Conservation (phyloP, 2,329 filamentous ascomycete species). For the Microcyclosporella mali region DNA sequence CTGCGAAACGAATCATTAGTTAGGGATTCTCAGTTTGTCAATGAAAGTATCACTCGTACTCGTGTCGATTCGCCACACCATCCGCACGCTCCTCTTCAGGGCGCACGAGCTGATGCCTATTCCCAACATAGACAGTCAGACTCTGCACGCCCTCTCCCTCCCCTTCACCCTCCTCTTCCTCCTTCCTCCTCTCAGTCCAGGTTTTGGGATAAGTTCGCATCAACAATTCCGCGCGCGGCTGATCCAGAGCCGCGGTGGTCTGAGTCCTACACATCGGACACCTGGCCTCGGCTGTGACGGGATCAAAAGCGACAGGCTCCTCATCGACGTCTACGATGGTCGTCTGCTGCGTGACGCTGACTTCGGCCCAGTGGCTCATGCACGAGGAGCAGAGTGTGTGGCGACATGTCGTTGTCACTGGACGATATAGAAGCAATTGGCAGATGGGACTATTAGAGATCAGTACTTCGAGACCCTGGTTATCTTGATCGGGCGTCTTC, state of each 20-base stretch:
- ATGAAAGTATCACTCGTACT: too few relatives aligned
- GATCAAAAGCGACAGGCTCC: conserved; percentile 25
- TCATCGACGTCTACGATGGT: conserved; percentile 37
- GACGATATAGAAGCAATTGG: conserved; percentile 38
- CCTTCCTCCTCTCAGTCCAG: conserved; percentile 33
- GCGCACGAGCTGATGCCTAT: too few relatives aligned
- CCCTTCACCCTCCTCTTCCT: conserved; percentile 29
- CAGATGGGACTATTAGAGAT: conserved; percentile 35
- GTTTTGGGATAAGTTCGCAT: conserved; percentile 32
- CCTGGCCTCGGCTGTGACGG: conserved; percentile 33
- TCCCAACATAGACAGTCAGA: conserved; percentile 42
- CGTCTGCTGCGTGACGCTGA: conserved; percentile 35
- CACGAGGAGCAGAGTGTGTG: conserved; percentile 42
- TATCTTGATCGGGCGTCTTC: too few relatives aligned
- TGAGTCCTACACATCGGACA: conserved; percentile 44
- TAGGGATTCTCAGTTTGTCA: too few relatives aligned
- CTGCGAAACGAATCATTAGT: too few relatives aligned
- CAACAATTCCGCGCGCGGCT: conserved; percentile 25
- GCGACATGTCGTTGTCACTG: conserved; percentile 39
- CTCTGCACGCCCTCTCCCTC: conserved; percentile 31
- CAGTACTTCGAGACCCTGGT: too few relatives aligned
- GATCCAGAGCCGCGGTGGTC: conserved; percentile 33
- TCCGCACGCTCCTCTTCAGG: too few relatives aligned
- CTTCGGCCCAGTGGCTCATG: conserved; percentile 43
- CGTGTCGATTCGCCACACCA: too few relatives aligned